Evolutionary conservation across 169 alveolate species (phyloP).

Genomic region (Cyclospora cayetanensis): DNA sequence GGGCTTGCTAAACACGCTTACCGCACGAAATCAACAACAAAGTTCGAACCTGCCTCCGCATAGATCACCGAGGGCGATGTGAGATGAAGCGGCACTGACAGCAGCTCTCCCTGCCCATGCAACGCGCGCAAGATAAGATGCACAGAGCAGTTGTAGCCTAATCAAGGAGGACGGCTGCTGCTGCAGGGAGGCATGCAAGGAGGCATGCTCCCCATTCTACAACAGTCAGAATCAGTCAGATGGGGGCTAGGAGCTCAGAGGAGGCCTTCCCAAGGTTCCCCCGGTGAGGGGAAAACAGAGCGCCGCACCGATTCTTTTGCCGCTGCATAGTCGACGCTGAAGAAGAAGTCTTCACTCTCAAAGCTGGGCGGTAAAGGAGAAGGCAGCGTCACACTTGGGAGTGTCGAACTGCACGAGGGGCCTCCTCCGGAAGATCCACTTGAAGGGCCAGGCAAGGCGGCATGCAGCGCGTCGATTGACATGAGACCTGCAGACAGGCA

Average conservation of each 20-base stretch:
- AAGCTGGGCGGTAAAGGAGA: constrained; percentile 33
- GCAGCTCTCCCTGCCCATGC: constrained; percentile 47
- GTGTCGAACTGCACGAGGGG: constrained; percentile 6
- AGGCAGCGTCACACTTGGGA: constrained; percentile 44
- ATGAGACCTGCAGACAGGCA: constrained; percentile 10
- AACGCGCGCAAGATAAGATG: not conserved
- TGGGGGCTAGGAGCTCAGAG: too few relatives aligned
- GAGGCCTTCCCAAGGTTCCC: not conserved
- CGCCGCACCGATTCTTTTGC: not conserved
- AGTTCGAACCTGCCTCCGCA: constrained; percentile 66
- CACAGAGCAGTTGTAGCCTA: too few relatives aligned
- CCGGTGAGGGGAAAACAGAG: not conserved
- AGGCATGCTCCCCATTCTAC: too few relatives aligned
- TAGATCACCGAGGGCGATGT: constrained; percentile 62
- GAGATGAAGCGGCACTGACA: constrained; percentile 42
- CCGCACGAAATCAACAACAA: constrained; percentile 62
- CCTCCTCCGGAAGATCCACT: constrained; percentile 1
- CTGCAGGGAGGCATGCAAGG: too few relatives aligned
- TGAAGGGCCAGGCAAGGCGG: not conserved
- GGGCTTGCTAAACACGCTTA: too few relatives aligned
- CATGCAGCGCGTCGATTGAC: constrained; percentile 50
- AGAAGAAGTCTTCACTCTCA: constrained; percentile 52
- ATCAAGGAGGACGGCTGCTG: too few relatives aligned
- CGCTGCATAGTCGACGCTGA: constrained; percentile 1
- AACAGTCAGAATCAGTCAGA: too few relatives aligned